Evolutionary conservation across 805 yeast species (phyloP), one percentile per base, ranked within the genome.

Genomic region (Spathaspora passalidarum): DNA sequence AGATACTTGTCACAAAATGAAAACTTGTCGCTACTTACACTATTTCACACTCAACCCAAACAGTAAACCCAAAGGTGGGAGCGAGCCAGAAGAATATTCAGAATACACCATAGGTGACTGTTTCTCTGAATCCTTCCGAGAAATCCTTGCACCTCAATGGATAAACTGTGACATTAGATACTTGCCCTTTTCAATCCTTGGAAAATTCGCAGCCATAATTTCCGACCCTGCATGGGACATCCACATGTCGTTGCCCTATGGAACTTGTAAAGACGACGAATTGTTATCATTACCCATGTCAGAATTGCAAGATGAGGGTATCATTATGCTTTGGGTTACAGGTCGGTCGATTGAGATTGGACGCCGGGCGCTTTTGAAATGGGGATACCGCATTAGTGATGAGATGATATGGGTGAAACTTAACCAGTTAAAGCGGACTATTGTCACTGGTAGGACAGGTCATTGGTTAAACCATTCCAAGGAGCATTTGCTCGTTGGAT

Each of bases 141-240:
- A 42, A 40, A 65, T 53, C 8, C 34, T 57, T 14, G 86, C 91
- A 1, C 71, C 90, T 1, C 97, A 90, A 65, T 88, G 95, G 94
- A 87, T 91, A 49, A 79, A 80, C 46, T 88, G 96, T 62, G 96
- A 91, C 64, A 82, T 91, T 16, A 72, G 89, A 26, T 72, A 77
- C 42, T 72, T 91, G 46, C 90, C 92, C 53, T 82, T 92, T 56
- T 66, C 61, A 18, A 66, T 79, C 5, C 64, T 91, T 46, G 97
- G 97, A 2, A 82, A 85, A 65, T 87, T 87, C 67, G 90, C 77
- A 34, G 89, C 84, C 2, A 81, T 91, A 10, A 79, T 92, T 45
- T 92, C 96, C 0, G 98, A 91, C 62, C 97, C 97, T 2, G 94
- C 97, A 6, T 91, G 98, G 98, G 91, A 89, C 52, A 91, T 91